Evolutionary conservation across 768 basidiomycete genomes (phyloP).

Genomic region (Amanita subjunquillea): DNA sequence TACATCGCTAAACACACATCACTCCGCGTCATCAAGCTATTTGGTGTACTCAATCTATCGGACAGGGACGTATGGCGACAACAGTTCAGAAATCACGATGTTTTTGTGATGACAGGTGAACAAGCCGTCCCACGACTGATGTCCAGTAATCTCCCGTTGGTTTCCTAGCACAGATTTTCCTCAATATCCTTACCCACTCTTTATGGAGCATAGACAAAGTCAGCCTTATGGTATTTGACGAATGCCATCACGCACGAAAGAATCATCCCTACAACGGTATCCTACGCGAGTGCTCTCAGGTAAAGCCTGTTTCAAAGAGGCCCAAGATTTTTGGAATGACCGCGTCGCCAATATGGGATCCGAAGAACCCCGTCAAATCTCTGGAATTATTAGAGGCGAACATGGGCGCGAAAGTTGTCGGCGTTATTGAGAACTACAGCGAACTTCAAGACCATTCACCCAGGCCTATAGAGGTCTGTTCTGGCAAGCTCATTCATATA

Average conservation of each 20-base stretch:
- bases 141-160: neutral
- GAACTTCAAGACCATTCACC: conserved; percentile 58
- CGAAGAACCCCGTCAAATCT: conserved; percentile 55
- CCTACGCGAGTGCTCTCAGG: conserved; percentile 54
- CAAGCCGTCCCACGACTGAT: neutral
- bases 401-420: conserved; percentile 64
- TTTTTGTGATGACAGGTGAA: conserved; percentile 80
- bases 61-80: conserved; percentile 56
- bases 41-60: conserved; percentile 61
- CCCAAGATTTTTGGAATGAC: conserved; percentile 93
- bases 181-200: conserved; percentile 73
- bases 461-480: conserved; percentile 52
- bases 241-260: conserved; percentile 71
- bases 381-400: conserved; percentile 57
- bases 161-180: conserved; percentile 64
- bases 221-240: conserved; percentile 68
- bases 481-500: neutral
- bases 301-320: conserved; percentile 31
- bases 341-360: conserved; percentile 82
- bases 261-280: conserved; percentile 73
- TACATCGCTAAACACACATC: conserved; percentile 58
- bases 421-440: conserved; percentile 57
- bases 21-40: conserved; percentile 55
- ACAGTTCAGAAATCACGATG: conserved; percentile 54
- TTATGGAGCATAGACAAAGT: conserved; percentile 66